phyloP scores from a whole-genome alignment of 2,329 filamentous ascomycete species.

The Ceratocystis harringtonii region DNA sequence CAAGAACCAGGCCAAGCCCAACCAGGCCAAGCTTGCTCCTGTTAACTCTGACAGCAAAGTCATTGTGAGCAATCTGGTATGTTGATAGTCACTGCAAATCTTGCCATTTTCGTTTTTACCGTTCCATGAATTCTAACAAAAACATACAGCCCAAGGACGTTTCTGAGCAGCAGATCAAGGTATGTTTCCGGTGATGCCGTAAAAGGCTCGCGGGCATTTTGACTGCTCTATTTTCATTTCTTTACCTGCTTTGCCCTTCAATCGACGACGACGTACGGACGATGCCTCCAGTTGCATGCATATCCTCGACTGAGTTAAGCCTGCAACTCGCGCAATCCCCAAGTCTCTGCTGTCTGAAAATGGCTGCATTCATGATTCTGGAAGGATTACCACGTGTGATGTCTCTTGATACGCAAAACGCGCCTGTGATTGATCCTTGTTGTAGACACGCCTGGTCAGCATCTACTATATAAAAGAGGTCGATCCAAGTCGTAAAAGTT shows the following conservation, averaged over 20 bases:
- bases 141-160: constrained; percentile 72
- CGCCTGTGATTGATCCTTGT: neutral
- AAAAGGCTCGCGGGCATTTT: constrained; percentile 17
- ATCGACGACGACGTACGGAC: constrained; percentile 16
- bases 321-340: neutral
- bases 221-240: constrained; percentile 17
- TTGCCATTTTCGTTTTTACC: neutral
- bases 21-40: constrained; percentile 48
- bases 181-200: constrained; percentile 79
- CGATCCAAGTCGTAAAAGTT: neutral
- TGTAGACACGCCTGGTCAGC: constrained; percentile 15
- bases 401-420: neutral
- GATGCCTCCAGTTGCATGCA: constrained; percentile 8
- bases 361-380: neutral
- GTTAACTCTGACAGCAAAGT: constrained; percentile 75
- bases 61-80: constrained; percentile 95
- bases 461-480: constrained; percentile 14
- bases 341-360: neutral
- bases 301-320: neutral
- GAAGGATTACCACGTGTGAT: neutral
- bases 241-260: constrained; percentile 10
- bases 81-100: constrained; percentile 23
- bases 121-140: constrained; percentile 31
- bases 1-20: constrained; percentile 18
- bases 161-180: constrained; percentile 95